Conservation (phyloP, 2,329 filamentous ascomycete genomes). For the Hansfordia pulvinata region DNA sequence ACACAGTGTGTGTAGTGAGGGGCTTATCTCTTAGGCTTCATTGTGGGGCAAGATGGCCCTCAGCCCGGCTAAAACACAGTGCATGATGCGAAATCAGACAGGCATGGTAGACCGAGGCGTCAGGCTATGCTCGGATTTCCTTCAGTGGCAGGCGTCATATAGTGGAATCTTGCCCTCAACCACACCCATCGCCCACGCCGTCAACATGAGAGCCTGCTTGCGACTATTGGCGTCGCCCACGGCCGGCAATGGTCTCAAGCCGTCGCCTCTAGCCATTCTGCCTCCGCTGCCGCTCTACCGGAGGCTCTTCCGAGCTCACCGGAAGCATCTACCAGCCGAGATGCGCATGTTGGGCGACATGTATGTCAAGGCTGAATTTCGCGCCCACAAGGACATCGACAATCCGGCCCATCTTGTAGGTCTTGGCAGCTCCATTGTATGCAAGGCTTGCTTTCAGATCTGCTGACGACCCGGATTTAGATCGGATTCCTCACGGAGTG, state of each 20-base stretch:
- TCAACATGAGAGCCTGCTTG: slow-evolving; percentile 10
- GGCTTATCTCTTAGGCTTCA: too few relatives aligned
- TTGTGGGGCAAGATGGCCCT: too few relatives aligned
- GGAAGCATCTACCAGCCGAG: slow-evolving; percentile 60
- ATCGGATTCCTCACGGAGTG: slow-evolving; percentile 94
- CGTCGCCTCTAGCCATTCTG: slow-evolving; percentile 54
- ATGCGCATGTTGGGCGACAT: slow-evolving; percentile 77
- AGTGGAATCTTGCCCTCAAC: too few relatives aligned
- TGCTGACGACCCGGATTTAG: slow-evolving; percentile 26
- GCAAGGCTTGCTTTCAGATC: not conserved
- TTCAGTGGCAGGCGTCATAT: too few relatives aligned
- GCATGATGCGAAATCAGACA: too few relatives aligned
- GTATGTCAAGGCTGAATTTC: slow-evolving; percentile 88
- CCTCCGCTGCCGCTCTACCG: slow-evolving; percentile 85
- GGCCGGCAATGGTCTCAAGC: slow-evolving; percentile 14
- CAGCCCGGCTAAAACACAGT: too few relatives aligned
- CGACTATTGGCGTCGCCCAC: slow-evolving; percentile 12
- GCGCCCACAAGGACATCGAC: slow-evolving; percentile 68
- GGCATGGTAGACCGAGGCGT: too few relatives aligned
- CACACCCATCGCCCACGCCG: slow-evolving; percentile 19
- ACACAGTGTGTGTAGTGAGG: too few relatives aligned
- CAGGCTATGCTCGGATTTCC: too few relatives aligned
- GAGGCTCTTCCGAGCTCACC: slow-evolving; percentile 72
- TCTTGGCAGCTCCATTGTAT: slow-evolving; percentile 4
- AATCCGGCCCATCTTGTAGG: slow-evolving; percentile 84